phyloP scores from a whole-genome alignment of 768 basidiomycete genomes.

The Suillus weaverae region DNA sequence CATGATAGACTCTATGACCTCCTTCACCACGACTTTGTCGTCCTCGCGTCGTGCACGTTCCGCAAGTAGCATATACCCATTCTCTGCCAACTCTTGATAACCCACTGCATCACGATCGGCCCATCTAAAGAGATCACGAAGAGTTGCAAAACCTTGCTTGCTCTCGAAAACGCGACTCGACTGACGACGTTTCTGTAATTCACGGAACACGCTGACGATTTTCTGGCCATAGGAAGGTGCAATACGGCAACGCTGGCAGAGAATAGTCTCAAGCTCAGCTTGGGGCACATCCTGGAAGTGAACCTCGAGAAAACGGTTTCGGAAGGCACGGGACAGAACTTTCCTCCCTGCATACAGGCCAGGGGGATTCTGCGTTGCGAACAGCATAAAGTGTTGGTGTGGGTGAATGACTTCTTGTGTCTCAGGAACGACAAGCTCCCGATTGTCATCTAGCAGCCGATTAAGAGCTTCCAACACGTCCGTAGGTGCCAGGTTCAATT shows the following conservation, averaged over 20 bases:
- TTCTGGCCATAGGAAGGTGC: constrained; percentile 91
- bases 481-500: constrained; percentile 95
- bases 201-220: constrained; percentile 90
- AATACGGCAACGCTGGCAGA: constrained; percentile 90
- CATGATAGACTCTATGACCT: constrained; percentile 88
- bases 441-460: constrained; percentile 94
- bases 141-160: constrained; percentile 94
- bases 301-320: constrained; percentile 96
- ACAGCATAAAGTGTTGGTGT: constrained; percentile 95
- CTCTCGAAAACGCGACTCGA: constrained; percentile 93
- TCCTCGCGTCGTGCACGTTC: constrained; percentile 85
- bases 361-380: constrained; percentile 97
- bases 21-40: constrained; percentile 87
- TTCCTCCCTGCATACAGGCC: constrained; percentile 96
- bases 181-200: constrained; percentile 90
- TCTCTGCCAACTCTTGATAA: constrained; percentile 90
- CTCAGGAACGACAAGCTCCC: constrained; percentile 93
- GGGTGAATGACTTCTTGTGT: constrained; percentile 93
- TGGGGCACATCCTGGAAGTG: constrained; percentile 98
- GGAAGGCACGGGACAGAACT: constrained; percentile 90
- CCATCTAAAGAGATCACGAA: constrained; percentile 98
- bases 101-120: constrained; percentile 86
- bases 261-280: constrained; percentile 86
- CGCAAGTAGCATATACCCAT: constrained; percentile 96
- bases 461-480: constrained; percentile 98